Base-by-base conservation (phyloP, 2,329 filamentous ascomycete species). In the Xylariaceae sp. region DNA sequence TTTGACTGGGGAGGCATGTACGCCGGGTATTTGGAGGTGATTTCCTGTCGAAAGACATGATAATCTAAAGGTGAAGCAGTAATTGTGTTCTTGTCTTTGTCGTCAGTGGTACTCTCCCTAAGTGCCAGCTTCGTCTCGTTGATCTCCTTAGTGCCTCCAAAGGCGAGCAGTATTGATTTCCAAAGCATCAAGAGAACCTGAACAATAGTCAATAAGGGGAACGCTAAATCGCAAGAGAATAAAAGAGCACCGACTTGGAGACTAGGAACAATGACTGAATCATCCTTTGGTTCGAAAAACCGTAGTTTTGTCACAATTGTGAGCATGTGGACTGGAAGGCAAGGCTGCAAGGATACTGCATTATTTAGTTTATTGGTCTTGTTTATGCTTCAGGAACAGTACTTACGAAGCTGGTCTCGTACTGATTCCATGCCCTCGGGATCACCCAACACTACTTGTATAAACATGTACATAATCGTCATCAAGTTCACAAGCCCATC, bases 21-120 rank as follows among this genome's bases (percentile, higher is more conserved):
- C 2, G 95, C 91, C 9, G 95, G 95, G 72, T 99, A 99, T 75
- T 99, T 99, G 2, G 94, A 97, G 14, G 90, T 96, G 56, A 99
- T 94, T 73, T 99, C 95, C 73, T 97, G 94, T 31, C 95, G 88
- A 71, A 99, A 99, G 19, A 93, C 83, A 71, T 99, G 94, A 70
- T 99, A 99, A 69, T 99, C 95, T 9, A 99, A 78, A 4, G 95
- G 95, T 1, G 94, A 97, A 4, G 95, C 94, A 1, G 91, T 96
- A 59, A 99, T 94, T 40, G 90, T 80, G n/a, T 88, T 88, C 64
- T 90, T 88, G 47, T 86, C 84, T 65, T 87, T 87, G 58, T 82
- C 83, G 33, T 84, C 82, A 21, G 82, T 72, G 1, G 70, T 78
- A 24, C 82, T 78, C 63, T 92, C 87, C 49, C 82, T 82, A 28